Percentiles rank a stretch among this genome's conserved stretches.
These are phyloP conservation scores for Quercus phellos DNA, from an alignment of 331 rosid species.

Conservation along the genomic window DNA sequence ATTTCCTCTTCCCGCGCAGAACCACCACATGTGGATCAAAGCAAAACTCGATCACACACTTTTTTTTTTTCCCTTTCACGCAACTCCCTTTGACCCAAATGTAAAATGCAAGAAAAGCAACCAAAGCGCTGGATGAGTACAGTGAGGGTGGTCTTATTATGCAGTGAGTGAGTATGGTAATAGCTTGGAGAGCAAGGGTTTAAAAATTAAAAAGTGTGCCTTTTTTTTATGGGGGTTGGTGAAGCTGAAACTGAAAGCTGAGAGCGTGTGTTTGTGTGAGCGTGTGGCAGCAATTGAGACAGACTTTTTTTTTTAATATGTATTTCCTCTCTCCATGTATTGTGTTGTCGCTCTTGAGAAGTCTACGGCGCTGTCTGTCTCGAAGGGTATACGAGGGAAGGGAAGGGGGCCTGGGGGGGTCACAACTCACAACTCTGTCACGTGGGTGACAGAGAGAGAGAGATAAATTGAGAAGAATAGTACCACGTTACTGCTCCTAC, in stretches of 20 bases:
- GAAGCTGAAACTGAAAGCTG: background rate
- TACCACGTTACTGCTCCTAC: too few relatives aligned
- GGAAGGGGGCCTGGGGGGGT: too few relatives aligned
- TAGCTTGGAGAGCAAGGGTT: too few relatives aligned
- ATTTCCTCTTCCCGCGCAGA: constrained; percentile 36
- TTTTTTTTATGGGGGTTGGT: constrained; percentile 13
- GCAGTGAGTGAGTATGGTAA: too few relatives aligned
- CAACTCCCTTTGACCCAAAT: background rate
- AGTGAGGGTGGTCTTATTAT: background rate
- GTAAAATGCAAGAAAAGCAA: background rate
- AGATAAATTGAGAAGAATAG: too few relatives aligned
- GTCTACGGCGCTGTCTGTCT: constrained; percentile 28
- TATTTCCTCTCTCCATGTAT: background rate
- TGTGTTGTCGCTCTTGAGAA: constrained; percentile 25
- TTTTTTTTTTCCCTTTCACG: background rate
- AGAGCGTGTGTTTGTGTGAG: too few relatives aligned
- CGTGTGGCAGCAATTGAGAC: background rate
- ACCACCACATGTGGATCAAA: constrained; percentile 29
- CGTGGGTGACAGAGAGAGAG: background rate
- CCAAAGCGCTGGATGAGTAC: background rate
- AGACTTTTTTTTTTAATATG: background rate
- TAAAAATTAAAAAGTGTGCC: background rate
- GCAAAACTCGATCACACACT: constrained; percentile 18
- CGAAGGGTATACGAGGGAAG: background rate
- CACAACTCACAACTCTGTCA: background rate